These are phyloP conservation scores for Candida maris DNA, from an alignment of 805 yeast genomes.

Conservation along the genomic window DNA sequence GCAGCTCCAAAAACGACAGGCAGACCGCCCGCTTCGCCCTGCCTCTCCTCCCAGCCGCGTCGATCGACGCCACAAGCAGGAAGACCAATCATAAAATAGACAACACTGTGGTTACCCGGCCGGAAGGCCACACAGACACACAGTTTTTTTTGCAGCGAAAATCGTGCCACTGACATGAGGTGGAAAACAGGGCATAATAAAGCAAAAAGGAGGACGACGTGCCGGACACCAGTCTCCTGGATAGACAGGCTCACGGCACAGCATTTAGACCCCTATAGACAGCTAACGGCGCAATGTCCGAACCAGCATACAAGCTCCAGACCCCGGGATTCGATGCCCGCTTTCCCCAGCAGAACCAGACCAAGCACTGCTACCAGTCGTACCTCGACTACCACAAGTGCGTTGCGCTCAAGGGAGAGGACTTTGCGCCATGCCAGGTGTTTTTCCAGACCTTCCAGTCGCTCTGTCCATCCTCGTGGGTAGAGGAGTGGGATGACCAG, in stretches of 20 bases:
- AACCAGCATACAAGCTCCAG: conserved; percentile 41
- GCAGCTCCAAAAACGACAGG: too few relatives aligned
- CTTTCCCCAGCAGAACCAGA: conserved; percentile 96
- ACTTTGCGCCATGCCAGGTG: conserved; percentile 94
- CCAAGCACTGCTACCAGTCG: conserved; percentile 97
- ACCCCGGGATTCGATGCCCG: conserved; percentile 85
- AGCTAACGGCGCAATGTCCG: conserved; percentile 39
- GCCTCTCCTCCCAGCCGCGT: neutral
- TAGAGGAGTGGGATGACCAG: conserved; percentile 85
- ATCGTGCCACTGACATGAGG: conserved; percentile 3
- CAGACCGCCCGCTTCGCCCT: too few relatives aligned
- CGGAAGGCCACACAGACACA: too few relatives aligned
- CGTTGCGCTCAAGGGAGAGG: conserved; percentile 95
- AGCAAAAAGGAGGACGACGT: too few relatives aligned
- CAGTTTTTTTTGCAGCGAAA: conserved; percentile 1
- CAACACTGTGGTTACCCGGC: conserved; percentile 1
- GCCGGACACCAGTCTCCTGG: too few relatives aligned
- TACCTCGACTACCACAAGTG: conserved; percentile 98
- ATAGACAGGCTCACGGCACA: too few relatives aligned
- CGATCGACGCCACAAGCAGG: neutral
- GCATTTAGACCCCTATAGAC: too few relatives aligned
- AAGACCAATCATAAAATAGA: conserved; percentile 1
- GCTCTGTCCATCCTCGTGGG: conserved; percentile 81
- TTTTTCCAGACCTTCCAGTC: conserved; percentile 89
- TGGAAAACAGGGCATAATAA: too few relatives aligned